A percentile compares a stretch with the other conserved stretches of the same genome.
These are phyloP conservation scores for Suhomyces panamericanus DNA, from an alignment of 1,139 yeast genomes.

Conservation along the genomic window DNA sequence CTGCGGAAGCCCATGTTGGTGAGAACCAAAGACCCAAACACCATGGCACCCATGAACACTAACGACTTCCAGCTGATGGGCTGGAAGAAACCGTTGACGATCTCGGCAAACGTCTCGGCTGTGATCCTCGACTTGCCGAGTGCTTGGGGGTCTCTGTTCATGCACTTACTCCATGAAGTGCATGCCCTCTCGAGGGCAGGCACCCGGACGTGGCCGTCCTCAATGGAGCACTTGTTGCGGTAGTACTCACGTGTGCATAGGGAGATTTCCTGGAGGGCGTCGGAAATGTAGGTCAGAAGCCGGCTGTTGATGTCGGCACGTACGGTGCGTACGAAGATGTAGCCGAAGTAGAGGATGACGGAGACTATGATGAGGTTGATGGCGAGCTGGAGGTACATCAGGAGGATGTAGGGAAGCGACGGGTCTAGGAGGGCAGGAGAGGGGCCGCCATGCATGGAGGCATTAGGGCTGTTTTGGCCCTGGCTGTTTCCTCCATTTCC, in stretches of 20 bases:
- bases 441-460: too few species aligned
- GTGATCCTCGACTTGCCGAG: conserved; percentile 77
- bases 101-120: conserved; percentile 81
- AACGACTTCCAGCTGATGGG: conserved; percentile 79
- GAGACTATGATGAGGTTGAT: conserved; percentile 63
- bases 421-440: conserved; percentile 34
- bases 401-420: conserved; percentile 62
- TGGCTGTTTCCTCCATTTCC: too few species aligned
- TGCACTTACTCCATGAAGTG: conserved; percentile 75
- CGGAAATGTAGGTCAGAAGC: conserved; percentile 61
- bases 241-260: conserved; percentile 69
- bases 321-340: conserved; percentile 58
- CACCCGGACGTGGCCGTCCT: conserved; percentile 41
- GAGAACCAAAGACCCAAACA: conserved; percentile 43
- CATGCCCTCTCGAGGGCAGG: conserved; percentile 81
- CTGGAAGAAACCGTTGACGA: conserved; percentile 71
- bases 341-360: conserved; percentile 54
- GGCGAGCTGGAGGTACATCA: conserved; percentile 69
- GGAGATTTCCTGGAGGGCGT: conserved; percentile 65
- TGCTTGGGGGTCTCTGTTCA: conserved; percentile 78
- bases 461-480: too few species aligned
- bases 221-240: conserved; percentile 62
- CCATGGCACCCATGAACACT: conserved; percentile 42
- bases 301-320: conserved; percentile 70
- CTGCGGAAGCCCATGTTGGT: conserved; percentile 46